A percentile compares a stretch with the other conserved stretches of the same genome.
Evolutionary conservation across 1,139 yeast species (phyloP).

Genomic region (Tardiomyces digboiensis): DNA sequence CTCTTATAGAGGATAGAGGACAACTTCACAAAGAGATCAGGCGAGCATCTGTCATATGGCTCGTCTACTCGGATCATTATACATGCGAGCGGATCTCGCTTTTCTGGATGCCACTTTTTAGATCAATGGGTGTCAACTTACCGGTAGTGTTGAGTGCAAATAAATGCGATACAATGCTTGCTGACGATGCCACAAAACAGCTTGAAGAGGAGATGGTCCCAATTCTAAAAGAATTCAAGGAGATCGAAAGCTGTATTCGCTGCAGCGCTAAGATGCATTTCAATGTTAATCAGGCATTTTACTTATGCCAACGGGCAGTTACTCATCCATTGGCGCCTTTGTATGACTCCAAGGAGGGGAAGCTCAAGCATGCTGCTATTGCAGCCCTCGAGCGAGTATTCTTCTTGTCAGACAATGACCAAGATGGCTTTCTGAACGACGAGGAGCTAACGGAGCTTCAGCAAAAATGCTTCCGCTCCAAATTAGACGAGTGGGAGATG

Average conservation of each 20-base stretch:
- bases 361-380: constrained; percentile 65
- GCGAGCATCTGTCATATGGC: constrained; percentile 85
- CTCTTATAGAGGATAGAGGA: constrained; percentile 45
- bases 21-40: constrained; percentile 65
- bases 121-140: constrained; percentile 82
- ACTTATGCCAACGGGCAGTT: constrained; percentile 84
- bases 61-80: constrained; percentile 87
- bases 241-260: constrained; percentile 83
- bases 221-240: constrained; percentile 81
- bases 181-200: constrained; percentile 24
- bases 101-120: constrained; percentile 89
- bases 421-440: constrained; percentile 71
- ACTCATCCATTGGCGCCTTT: constrained; percentile 92
- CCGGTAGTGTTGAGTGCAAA: constrained; percentile 92
- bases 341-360: constrained; percentile 85
- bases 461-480: constrained; percentile 48
- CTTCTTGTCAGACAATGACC: constrained; percentile 79
- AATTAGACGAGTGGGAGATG: constrained; percentile 9
- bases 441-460: constrained; percentile 64
- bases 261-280: constrained; percentile 73
- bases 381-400: constrained; percentile 75
- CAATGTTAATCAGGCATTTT: constrained; percentile 83
- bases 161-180: constrained; percentile 45
- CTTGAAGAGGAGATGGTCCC: constrained; percentile 76
- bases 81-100: constrained; percentile 86